Percentiles rank a stretch among this genome's conserved stretches.
phyloP scores from a whole-genome alignment of 2,329 filamentous ascomycete genomes.

The Thielaviopsis punctulata region DNA sequence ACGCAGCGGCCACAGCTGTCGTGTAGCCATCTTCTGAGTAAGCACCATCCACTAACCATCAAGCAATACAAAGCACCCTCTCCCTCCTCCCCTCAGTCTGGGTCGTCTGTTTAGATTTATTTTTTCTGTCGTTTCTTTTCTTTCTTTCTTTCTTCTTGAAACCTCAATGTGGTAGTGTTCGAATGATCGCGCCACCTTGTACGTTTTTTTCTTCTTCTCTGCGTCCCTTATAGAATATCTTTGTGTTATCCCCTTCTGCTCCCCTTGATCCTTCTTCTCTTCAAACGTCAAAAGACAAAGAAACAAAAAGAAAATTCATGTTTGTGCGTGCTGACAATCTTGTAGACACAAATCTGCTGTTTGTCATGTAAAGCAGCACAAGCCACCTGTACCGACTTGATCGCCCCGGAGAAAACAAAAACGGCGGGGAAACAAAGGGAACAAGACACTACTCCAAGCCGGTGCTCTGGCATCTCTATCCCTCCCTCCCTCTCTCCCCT shows the following conservation, averaged over 20 bases:
- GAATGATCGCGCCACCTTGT: not conserved
- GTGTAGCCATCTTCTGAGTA: constrained; percentile 91
- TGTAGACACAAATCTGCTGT: constrained; percentile 43
- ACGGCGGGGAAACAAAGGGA: constrained; percentile 1
- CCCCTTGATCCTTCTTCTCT: not conserved
- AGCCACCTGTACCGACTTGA: no score
- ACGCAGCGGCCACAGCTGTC: constrained; percentile 91
- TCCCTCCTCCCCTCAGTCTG: not conserved
- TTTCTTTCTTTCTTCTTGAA: not conserved
- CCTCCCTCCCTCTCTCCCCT: no score
- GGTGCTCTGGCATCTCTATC: no score
- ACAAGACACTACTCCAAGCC: no score
- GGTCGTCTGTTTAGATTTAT: not conserved
- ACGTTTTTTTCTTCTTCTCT: not conserved
- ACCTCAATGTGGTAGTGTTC: not conserved
- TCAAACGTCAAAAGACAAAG: not conserved
- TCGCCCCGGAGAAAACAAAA: no score
- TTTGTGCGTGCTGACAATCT: constrained; percentile 9
- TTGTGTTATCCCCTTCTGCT: not conserved
- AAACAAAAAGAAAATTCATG: constrained; percentile 6
- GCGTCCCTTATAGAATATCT: not conserved
- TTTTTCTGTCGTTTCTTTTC: not conserved
- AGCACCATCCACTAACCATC: constrained; percentile 20
- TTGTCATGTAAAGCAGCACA: constrained; percentile 35
- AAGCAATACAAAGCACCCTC: constrained; percentile 11